Evolutionary conservation across 1,284 basidiomycete species (phyloP), one percentile per base, ranked within the genome.

Genomic region (Amylostereum areolatum): DNA sequence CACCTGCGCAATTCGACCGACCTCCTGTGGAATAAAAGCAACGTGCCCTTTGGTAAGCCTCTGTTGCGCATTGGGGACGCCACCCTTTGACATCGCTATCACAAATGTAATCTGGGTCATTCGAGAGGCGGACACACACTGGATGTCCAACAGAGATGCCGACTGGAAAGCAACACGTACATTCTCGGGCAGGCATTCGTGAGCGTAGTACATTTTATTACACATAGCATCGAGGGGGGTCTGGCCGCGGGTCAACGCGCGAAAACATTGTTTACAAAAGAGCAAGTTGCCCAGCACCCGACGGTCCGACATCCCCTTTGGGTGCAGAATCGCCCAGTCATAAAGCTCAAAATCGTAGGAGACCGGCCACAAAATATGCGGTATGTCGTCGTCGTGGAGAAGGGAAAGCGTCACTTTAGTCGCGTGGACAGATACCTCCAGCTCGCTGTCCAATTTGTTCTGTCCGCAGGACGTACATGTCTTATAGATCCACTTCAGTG

Each of bases 171-270:
- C 45, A 9, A 9, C n/a, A 9, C n/a, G 4, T 5, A 34, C 18
- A 4, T 7, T 12, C 25, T 10, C 24, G 9, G 47, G 47, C 12
- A 48, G 27, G n/a, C 40, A 27, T 6, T 37, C 40, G 18, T 43
- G 39, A 5, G 47, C 47, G 39, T 48, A 48, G 30, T 43, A 48
- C 41, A 43, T 40, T 18, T 35, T 35, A 35, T 48, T 48, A 1
- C 41, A 40, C 3, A 48, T 43, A 7, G 41, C 31, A 30, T 48
- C 47, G 9, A 18, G 47, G 1, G 47, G 47, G 32, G 34, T 30
- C 25, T 35, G 18, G 3, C 39, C 47, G 7, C 24, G 30, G 7
- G 10, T 9, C 24, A 48, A n/a, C 7, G 40, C 7, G 5, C n/a
- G 28, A 6, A 7, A 4, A 36, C 47, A 48, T 6, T 24, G 11